phyloP scores from a whole-genome alignment of 768 basidiomycete genomes.

The Harrya chromipes region DNA sequence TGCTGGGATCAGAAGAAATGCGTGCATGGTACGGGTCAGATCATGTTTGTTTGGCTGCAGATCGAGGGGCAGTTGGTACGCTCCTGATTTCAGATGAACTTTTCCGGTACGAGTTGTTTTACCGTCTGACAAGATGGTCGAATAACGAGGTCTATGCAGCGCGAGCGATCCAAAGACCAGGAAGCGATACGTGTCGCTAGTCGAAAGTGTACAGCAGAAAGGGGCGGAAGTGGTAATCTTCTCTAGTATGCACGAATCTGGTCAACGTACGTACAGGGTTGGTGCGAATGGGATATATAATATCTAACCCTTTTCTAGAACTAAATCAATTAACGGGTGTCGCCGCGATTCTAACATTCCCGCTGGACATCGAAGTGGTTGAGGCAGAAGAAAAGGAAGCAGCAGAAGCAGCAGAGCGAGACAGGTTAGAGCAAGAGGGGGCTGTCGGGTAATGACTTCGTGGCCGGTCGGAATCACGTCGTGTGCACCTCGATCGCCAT shows the following conservation, averaged over 20 bases:
- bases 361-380: constrained; percentile 91
- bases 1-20: constrained; percentile 91
- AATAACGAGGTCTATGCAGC: constrained; percentile 37
- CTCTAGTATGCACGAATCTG: constrained; percentile 99
- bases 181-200: constrained; percentile 82
- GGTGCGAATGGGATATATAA: neutral
- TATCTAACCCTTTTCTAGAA: constrained; percentile 47
- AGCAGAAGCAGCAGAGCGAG: constrained; percentile 39
- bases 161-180: constrained; percentile 75
- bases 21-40: constrained; percentile 98
- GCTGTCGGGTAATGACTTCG: constrained; percentile 1
- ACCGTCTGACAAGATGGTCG: neutral
- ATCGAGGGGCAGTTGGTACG: constrained; percentile 91
- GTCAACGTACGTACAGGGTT: constrained; percentile 70
- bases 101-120: constrained; percentile 61
- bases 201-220: constrained; percentile 83
- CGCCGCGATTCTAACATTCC: constrained; percentile 94
- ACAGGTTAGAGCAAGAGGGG: constrained; percentile 10
- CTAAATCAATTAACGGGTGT: constrained; percentile 95
- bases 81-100: constrained; percentile 93
- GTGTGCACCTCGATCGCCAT: neutral
- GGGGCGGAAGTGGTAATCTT: constrained; percentile 96
- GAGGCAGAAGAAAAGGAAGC: constrained; percentile 88
- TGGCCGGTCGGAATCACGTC: too few relatives aligned
- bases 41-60: constrained; percentile 88